Evolutionary conservation across 495 filamentous ascomycete genomes (phyloP), one percentile per base, ranked within the genome.

Genomic region (Penicillium canescens): DNA sequence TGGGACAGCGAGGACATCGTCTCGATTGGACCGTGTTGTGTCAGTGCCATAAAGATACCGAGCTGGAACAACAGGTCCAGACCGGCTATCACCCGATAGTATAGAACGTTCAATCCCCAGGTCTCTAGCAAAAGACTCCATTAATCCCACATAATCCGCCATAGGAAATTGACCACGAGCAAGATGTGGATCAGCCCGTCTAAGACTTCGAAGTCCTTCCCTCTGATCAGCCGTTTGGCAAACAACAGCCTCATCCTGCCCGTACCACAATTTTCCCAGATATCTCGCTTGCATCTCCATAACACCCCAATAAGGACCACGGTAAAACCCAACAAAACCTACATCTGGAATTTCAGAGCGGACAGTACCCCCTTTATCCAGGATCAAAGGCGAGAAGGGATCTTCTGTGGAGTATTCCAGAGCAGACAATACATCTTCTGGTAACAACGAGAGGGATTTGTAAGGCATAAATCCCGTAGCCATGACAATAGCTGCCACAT

Each of bases 241-340:
- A 6, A 39, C 6, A 3, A 7, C 38, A 18, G 46, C 24, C 34
- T 55, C 43, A 0, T 41, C 52, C 11, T 18, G 28, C 44, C 41
- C 59, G 2, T 46, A 16, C 76, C 82, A 84, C 13, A 61, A 45
- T 4, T 64, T 50, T 0, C 78, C 78, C 3, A 94, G 61, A 51
- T 85, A 83, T 12, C 85, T 81, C 0, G 90, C 88, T 68, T 96
- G 92, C 82, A 91, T 85, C 62, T 96, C 91, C 79, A 93, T 88
- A 1, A 89, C 81, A 0, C 87, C 88, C 87, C 90, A 96, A 68
- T 88, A 96, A 0, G 91, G 89, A 1, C 89, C 87, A 34, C 89
- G 82, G 65, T 96, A 93, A 68, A 93, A 88, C 4, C 92, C 92
- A 0, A 95, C 84, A 54, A 96, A 96, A 0, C 88, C 89, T 1